A percentile compares a stretch with the other conserved stretches of the same genome.
These are phyloP conservation scores for Globisporangium okanoganense DNA, from an alignment of 352 stramenopile species.

Conservation along the genomic window DNA sequence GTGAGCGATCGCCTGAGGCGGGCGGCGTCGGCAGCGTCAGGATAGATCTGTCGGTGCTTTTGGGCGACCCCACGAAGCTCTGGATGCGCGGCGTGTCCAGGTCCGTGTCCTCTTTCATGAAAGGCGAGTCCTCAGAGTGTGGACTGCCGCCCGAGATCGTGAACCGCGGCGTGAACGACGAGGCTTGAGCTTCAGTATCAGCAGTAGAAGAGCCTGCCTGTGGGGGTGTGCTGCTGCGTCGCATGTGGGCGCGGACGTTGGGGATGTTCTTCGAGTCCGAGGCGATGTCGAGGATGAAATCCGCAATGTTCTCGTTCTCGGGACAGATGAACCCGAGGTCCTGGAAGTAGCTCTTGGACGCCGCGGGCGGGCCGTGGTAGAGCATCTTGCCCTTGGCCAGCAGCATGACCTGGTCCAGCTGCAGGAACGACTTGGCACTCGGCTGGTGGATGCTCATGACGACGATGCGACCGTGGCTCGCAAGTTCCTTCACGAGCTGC, in stretches of 20 bases:
- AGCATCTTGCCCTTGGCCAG: conserved; percentile 78
- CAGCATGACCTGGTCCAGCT: conserved; percentile 89
- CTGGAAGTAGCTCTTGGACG: conserved; percentile 58
- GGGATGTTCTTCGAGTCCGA: conserved; percentile 59
- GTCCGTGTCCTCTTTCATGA: conserved; percentile 43
- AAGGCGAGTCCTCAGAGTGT: conserved; percentile 45
- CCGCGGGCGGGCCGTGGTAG: conserved; percentile 46
- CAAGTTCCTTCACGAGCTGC: conserved; percentile 85
- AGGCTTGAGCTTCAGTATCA: background rate
- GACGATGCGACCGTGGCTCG: conserved; percentile 75
- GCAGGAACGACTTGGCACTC: conserved; percentile 85
- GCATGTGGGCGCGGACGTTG: conserved; percentile 48
- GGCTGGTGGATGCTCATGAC: conserved; percentile 89
- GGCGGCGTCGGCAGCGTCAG: conserved; percentile 15
- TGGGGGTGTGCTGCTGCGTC: conserved; percentile 24
- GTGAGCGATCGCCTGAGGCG: conserved; percentile 16
- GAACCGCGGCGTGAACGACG: conserved; percentile 21
- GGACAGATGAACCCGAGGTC: conserved; percentile 64
- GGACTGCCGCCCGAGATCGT: conserved; percentile 27
- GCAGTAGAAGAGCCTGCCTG: background rate
- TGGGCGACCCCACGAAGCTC: conserved; percentile 29
- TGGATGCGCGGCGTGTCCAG: conserved; percentile 45
- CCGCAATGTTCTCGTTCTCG: conserved; percentile 76
- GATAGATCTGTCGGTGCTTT: background rate
- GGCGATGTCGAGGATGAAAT: conserved; percentile 79